These are phyloP conservation scores for Tetraselmis striata DNA, from an alignment of 139 green algal species.

Conservation along the genomic window DNA sequence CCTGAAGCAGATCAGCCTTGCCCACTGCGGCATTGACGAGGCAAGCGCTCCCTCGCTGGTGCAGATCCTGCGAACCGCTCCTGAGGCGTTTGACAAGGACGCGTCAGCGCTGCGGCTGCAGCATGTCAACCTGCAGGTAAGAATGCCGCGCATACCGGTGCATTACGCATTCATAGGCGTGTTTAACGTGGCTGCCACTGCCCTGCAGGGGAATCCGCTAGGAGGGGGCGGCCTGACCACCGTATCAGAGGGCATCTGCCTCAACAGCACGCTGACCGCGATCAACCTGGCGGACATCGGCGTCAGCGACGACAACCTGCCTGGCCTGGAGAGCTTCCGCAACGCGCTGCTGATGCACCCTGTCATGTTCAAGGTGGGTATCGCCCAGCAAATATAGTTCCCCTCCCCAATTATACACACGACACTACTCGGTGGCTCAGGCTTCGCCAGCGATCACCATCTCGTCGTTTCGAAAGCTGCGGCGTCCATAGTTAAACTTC, in stretches of 20 bases:
- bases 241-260: neutral
- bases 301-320: neutral
- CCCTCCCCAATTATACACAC: no score
- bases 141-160: no score
- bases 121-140: neutral
- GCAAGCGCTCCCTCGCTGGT: neutral
- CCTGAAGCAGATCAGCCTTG: neutral
- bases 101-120: neutral
- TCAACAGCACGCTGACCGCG: neutral
- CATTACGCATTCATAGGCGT: no score
- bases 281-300: neutral
- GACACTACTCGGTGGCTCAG: no score
- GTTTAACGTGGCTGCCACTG: no score
- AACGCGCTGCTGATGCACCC: neutral
- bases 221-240: neutral
- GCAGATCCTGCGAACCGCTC: neutral
- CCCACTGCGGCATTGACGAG: neutral
- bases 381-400: no score
- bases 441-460: no score
- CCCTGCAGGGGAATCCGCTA: neutral
- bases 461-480: no score
- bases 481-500: no score
- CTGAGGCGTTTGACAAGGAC: neutral
- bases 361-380: neutral
- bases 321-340: neutral